Conservation (phyloP, 177 flowering plant genomes). For the Telopea speciosissima region DNA sequence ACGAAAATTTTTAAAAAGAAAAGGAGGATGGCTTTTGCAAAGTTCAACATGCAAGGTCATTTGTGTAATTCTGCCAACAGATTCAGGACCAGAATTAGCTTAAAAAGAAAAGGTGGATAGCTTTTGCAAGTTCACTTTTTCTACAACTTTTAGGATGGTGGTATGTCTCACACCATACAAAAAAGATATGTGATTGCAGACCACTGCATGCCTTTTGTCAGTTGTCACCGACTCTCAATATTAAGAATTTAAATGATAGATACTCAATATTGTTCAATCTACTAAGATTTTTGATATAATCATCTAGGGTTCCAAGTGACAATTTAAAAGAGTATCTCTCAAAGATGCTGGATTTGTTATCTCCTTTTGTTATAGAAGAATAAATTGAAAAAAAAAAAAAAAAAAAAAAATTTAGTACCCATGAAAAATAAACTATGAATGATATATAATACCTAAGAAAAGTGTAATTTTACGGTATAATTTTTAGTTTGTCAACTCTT, state of each 20-base stretch:
- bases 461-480: background rate
- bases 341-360: no score
- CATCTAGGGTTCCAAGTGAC: constrained; percentile 8
- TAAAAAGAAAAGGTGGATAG: constrained; percentile 9
- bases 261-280: background rate
- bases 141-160: constrained; percentile 6
- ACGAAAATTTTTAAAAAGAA: no score
- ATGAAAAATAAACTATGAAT: no score
- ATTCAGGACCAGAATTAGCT: background rate
- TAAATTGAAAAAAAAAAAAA: no score
- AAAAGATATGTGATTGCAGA: background rate
- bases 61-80: background rate
- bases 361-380: no score
- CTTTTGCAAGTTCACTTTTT: constrained; percentile 14
- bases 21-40: no score
- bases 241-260: no score
- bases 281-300: background rate
- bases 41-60: background rate
- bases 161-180: background rate
- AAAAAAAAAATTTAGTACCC: no score
- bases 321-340: background rate
- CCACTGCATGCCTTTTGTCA: no score
- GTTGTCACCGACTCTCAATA: no score
- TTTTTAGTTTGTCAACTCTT: constrained; percentile 33
- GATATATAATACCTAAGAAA: background rate